Evolutionary conservation across 768 basidiomycete species (phyloP).

Genomic region (Holtermanniella nyarrowii): DNA sequence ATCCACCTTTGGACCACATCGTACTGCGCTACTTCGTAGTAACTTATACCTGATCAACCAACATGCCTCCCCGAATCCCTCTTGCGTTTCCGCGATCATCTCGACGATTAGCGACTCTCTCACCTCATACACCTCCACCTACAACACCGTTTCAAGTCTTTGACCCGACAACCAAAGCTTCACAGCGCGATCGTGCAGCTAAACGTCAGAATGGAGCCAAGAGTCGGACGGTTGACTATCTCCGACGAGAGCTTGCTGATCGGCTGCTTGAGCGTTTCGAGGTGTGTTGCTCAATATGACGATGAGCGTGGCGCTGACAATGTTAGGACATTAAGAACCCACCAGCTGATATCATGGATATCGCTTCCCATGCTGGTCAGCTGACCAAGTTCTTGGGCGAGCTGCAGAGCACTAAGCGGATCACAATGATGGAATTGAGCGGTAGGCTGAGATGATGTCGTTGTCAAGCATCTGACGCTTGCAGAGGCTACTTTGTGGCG

Average conservation of each 20-base stretch:
- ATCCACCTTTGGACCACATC: too few species aligned
- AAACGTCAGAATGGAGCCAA: conserved; percentile 19
- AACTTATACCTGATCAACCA: too few species aligned
- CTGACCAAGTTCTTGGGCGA: conserved; percentile 69
- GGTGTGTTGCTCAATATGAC: conserved; percentile 43
- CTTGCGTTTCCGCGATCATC: not conserved
- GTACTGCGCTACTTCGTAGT: too few species aligned
- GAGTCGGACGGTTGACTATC: conserved; percentile 64
- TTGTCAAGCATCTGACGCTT: not conserved
- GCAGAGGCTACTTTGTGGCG: conserved; percentile 62
- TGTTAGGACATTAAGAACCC: conserved; percentile 78
- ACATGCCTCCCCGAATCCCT: not conserved
- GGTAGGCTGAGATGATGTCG: conserved; percentile 44
- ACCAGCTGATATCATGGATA: conserved; percentile 68
- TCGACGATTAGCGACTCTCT: conserved; percentile 19
- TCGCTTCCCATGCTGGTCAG: conserved; percentile 85
- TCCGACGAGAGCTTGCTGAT: conserved; percentile 81
- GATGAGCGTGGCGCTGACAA: not conserved
- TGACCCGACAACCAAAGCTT: conserved; percentile 64
- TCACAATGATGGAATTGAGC: conserved; percentile 77
- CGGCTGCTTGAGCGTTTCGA: conserved; percentile 80
- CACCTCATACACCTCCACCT: conserved; percentile 38
- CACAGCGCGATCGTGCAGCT: conserved; percentile 69
- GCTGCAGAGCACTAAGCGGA: conserved; percentile 52
- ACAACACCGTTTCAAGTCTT: conserved; percentile 71